These are phyloP conservation scores for Pseudogymnoascus sp. DNA, from an alignment of 2,329 filamentous ascomycete species.

Conservation along the genomic window DNA sequence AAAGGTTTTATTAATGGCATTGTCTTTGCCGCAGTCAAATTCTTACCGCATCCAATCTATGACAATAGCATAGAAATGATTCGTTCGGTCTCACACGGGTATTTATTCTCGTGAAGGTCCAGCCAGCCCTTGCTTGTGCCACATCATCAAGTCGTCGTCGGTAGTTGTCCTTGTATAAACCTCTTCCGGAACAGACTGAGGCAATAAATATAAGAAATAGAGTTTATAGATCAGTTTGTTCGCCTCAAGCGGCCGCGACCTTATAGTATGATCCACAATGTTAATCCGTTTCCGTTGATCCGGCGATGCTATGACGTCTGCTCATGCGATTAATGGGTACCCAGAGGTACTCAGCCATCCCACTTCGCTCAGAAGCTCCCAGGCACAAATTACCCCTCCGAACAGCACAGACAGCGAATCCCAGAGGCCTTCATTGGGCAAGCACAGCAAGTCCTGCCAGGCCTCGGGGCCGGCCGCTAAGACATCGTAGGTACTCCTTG, in stretches of 20 bases:
- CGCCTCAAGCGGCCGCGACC: constrained; percentile 2
- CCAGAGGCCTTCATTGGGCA: neutral
- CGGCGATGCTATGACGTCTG: neutral
- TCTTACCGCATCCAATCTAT: neutral
- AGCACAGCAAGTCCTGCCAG: neutral
- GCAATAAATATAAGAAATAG: neutral
- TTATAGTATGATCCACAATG: constrained; percentile 4
- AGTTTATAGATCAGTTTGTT: neutral
- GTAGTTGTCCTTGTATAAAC: neutral
- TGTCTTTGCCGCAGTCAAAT: neutral
- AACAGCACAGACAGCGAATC: neutral
- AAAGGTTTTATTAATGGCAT: neutral
- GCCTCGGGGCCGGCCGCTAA: constrained; percentile 3
- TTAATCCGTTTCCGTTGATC: constrained; percentile 6
- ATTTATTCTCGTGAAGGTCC: neutral
- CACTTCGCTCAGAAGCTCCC: neutral
- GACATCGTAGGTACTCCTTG: neutral
- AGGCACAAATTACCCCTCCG: neutral
- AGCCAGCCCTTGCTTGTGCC: neutral
- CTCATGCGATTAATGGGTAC: neutral
- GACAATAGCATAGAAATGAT: neutral
- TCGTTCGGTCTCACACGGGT: neutral
- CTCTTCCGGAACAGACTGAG: neutral
- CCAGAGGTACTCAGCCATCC: neutral
- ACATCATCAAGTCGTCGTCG: neutral